These are phyloP conservation scores for Reutealis trisperma DNA, from an alignment of 345 rosid genomes.

Conservation along the genomic window DNA sequence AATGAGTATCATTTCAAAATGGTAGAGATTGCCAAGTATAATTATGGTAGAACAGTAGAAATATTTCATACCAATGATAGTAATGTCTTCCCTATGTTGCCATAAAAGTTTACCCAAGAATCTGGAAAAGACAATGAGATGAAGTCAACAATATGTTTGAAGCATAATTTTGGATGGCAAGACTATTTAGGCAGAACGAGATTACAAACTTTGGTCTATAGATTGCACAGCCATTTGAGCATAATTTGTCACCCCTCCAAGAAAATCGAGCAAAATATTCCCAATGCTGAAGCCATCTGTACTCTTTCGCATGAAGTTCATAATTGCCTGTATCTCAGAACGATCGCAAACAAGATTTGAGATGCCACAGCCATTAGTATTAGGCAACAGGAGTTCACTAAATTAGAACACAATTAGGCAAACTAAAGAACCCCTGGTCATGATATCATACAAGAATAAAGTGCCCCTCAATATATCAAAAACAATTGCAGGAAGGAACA, in stretches of 20 bases:
- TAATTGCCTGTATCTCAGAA: constrained; percentile 55
- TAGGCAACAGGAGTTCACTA: background rate
- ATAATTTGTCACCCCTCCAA: constrained; percentile 74
- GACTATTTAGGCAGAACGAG: constrained; percentile 10
- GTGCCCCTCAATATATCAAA: background rate
- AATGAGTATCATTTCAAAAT: background rate
- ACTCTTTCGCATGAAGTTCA: constrained; percentile 86
- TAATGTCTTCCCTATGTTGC: constrained; percentile 87
- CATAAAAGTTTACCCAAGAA: constrained; percentile 97
- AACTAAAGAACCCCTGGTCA: background rate
- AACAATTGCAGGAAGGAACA: background rate
- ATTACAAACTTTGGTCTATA: constrained; percentile 71
- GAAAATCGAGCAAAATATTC: constrained; percentile 78
- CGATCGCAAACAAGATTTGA: constrained; percentile 6
- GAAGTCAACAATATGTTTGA: background rate
- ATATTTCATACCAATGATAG: constrained; percentile 64
- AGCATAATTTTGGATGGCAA: background rate
- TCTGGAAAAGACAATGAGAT: constrained; percentile 39
- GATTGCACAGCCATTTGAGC: constrained; percentile 78
- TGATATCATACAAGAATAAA: background rate
- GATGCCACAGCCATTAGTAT: background rate
- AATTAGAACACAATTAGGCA: background rate
- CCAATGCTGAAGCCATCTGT: constrained; percentile 94
- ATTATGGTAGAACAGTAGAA: background rate
- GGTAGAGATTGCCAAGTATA: background rate